These are phyloP conservation scores for Saxophila tyrrhenica DNA, from an alignment of 495 filamentous ascomycete genomes.

Conservation along the genomic window DNA sequence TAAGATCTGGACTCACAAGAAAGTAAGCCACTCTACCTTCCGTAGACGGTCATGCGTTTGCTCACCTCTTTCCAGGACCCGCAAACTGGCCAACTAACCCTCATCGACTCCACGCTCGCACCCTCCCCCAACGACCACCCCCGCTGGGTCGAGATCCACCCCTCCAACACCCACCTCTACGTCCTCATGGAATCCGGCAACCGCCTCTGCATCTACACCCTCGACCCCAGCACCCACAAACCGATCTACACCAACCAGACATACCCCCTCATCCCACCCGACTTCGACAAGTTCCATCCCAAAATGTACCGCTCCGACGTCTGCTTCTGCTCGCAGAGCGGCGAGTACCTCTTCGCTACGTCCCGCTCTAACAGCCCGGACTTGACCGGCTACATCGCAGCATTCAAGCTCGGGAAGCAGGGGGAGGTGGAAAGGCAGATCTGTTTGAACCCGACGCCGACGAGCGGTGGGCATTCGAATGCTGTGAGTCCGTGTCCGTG, in stretches of 20 bases:
- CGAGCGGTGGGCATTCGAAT: constrained; percentile 75
- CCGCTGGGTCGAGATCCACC: constrained; percentile 74
- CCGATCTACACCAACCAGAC: constrained; percentile 72
- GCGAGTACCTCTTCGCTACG: constrained; percentile 68
- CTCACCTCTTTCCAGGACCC: constrained; percentile 25
- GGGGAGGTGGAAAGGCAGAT: constrained; percentile 67
- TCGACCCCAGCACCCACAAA: constrained; percentile 60
- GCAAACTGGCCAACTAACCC: constrained; percentile 48
- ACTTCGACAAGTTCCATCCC: constrained; percentile 31
- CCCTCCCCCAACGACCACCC: constrained; percentile 62
- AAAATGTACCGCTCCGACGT: constrained; percentile 68
- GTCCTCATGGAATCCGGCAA: constrained; percentile 81
- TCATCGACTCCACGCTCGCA: constrained; percentile 60
- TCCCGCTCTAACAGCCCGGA: constrained; percentile 62
- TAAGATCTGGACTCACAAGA: constrained; percentile 77
- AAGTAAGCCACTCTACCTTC: constrained; percentile 30
- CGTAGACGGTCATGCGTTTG: background rate
- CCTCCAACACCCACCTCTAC: constrained; percentile 64
- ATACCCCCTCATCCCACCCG: constrained; percentile 66
- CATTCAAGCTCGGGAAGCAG: constrained; percentile 54
- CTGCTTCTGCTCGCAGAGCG: constrained; percentile 52
- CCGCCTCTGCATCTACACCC: constrained; percentile 63
- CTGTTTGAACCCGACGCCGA: constrained; percentile 70
- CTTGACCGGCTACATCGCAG: constrained; percentile 68
- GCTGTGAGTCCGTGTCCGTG: constrained; percentile 68